Base-by-base conservation (phyloP, 2,329 filamentous ascomycete species). In the Raffaelea arxii region DNA sequence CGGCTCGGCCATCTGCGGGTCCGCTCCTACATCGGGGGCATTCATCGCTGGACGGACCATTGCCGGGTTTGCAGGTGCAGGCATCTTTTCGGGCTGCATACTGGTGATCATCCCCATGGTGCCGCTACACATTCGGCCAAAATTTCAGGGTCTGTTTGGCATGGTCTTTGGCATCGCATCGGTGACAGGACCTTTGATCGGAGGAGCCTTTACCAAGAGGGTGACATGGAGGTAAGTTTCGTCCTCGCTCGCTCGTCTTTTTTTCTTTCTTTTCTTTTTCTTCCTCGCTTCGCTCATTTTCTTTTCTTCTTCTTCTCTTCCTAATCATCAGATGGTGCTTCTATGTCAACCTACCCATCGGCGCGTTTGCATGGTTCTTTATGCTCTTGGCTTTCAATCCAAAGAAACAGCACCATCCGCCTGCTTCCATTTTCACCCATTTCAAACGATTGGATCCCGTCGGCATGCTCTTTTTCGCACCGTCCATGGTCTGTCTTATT, bases 401-500 rank as follows among this genome's bases (percentile, higher is more conserved):
- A 12, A 9, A 9, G 32, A 10, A n/a, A n/a, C 32, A 36, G 14
- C n/a, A n/a, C n/a, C n/a, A n/a, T n/a, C 32, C 7, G 6, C 32
- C 6, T 6, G 32, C 19, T 18, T 7, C 32, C 32, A 12, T 16
- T 6, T 36, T 36, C 19, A n/a, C 7, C 6, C 32, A 36, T 18
- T n/a, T 36, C 32, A 36, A n/a, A 18, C 32, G 32, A 7, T 62
- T 78, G 39, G 76, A 79, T 54, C 58, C 74, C 9, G 40, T 66
- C 11, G 75, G 76, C 24, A 68, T 69, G 3, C 58, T 58, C n/a
- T 59, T 75, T 48, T 67, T 78, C 54, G 65, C 76, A 24, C 71
- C 75, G 1, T 66, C 69, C 35, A 65, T 78, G 39, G 58, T 78
- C 50, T 72, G 68, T 53, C 62, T 78, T 12, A 60, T 80, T 7